These are phyloP conservation scores for Microascus cirrosus DNA, from an alignment of 2,329 filamentous ascomycete species.

Conservation along the genomic window DNA sequence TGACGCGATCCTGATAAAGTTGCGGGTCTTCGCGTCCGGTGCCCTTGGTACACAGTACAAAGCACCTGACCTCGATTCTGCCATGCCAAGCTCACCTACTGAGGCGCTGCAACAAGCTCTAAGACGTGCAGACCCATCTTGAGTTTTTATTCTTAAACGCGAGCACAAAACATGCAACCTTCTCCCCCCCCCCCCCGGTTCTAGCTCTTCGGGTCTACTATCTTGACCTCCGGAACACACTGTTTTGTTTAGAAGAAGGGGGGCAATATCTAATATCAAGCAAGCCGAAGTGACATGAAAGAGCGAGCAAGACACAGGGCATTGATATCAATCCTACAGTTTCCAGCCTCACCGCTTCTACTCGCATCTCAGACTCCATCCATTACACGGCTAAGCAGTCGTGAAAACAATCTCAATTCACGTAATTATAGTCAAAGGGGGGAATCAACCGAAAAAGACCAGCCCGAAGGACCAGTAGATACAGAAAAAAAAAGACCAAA, in stretches of 20 bases:
- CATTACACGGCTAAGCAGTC: background rate
- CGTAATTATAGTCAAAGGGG: background rate
- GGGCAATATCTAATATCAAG: too few species aligned
- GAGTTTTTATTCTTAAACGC: too few species aligned
- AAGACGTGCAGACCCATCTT: background rate
- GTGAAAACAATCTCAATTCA: background rate
- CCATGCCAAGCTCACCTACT: background rate
- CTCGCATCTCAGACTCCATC: background rate
- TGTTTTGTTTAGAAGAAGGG: too few species aligned
- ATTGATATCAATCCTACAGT: too few species aligned
- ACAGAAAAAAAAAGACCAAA: background rate
- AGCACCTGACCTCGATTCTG: background rate
- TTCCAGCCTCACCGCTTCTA: too few species aligned
- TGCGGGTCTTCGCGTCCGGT: background rate
- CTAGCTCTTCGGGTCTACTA: too few species aligned
- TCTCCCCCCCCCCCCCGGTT: too few species aligned
- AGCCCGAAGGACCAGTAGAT: background rate
- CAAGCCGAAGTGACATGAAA: too few species aligned
- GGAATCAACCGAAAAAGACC: background rate
- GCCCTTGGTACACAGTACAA: background rate
- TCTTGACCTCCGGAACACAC: too few species aligned
- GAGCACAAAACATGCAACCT: too few species aligned
- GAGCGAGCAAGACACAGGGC: too few species aligned
- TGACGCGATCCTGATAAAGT: conserved; percentile 3
- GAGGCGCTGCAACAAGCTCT: background rate